Evolutionary conservation across 768 basidiomycete genomes (phyloP).

Genomic region (Pulveroboletus sp.): DNA sequence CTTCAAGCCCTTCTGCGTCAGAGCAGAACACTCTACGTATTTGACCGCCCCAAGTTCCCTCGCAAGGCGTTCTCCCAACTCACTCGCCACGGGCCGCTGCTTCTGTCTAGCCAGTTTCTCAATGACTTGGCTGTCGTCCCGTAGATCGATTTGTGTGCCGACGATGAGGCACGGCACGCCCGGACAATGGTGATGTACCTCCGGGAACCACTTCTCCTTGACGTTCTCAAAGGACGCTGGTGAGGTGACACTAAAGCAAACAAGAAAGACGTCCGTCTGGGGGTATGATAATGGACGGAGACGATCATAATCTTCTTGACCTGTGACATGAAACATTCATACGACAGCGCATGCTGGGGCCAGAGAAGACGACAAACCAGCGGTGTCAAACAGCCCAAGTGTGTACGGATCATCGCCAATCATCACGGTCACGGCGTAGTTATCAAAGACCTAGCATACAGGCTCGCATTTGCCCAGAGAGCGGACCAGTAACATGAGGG

Average conservation of each 20-base stretch:
- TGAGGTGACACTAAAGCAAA: conserved; percentile 98
- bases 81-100: conserved; percentile 83
- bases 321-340: conserved; percentile 36
- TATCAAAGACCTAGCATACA: conserved; percentile 76
- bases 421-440: conserved; percentile 99
- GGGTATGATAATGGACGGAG: conserved; percentile 99
- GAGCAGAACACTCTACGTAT: conserved; percentile 97
- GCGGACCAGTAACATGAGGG: not conserved
- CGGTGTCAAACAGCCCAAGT: conserved; percentile 96
- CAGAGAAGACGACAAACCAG: conserved; percentile 57
- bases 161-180: conserved; percentile 99
- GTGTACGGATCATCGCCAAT: conserved; percentile 99
- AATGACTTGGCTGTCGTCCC: conserved; percentile 87
- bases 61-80: conserved; percentile 93
- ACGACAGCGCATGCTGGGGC: not conserved
- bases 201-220: conserved; percentile 99
- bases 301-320: conserved; percentile 99
- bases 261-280: conserved; percentile 98
- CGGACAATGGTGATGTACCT: conserved; percentile 99
- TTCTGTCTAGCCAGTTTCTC: conserved; percentile 97
- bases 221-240: conserved; percentile 99
- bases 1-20: conserved; percentile 99
- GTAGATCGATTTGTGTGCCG: conserved; percentile 95
- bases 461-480: conserved; percentile 14
- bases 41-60: conserved; percentile 97